Conservation (phyloP, 768 basidiomycete genomes). For the Termitomyces sp. region DNA sequence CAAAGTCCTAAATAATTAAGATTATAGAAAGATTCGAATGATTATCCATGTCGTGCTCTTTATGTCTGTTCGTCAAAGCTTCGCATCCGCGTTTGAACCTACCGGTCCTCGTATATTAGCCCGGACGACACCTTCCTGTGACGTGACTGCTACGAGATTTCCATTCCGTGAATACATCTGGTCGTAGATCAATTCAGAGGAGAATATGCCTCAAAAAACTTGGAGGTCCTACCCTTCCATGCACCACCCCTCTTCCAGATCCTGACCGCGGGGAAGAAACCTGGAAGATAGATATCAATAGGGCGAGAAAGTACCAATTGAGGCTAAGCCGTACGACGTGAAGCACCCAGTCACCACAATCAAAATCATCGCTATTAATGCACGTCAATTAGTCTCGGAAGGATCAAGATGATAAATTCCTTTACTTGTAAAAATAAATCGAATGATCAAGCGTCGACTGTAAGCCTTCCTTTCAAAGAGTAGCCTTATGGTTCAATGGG, state of each 20-base stretch:
- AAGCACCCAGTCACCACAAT: constrained; percentile 77
- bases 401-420: not conserved
- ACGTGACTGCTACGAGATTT: constrained; percentile 63
- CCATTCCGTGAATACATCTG: constrained; percentile 70
- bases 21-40: not conserved
- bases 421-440: constrained; percentile 75
- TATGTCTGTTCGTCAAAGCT: constrained; percentile 24
- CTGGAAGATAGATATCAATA: constrained; percentile 26
- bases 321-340: constrained; percentile 54
- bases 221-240: constrained; percentile 54
- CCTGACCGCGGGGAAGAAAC: constrained; percentile 58
- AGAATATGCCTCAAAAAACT: not conserved
- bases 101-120: constrained; percentile 43
- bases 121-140: constrained; percentile 77
- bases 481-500: not conserved
- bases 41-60: not conserved
- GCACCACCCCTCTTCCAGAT: constrained; percentile 63
- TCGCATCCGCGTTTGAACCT: constrained; percentile 21
- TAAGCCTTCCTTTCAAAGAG: not conserved
- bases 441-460: constrained; percentile 76
- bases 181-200: not conserved
- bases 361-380: constrained; percentile 60
- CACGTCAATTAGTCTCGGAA: not conserved
- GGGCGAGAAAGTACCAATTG: not conserved
- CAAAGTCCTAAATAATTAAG: not conserved